A percentile compares a stretch with the other conserved stretches of the same genome.
Evolutionary conservation across 495 filamentous ascomycete genomes (phyloP).

Genomic region (Paragyromitra xinjiangensis): DNA sequence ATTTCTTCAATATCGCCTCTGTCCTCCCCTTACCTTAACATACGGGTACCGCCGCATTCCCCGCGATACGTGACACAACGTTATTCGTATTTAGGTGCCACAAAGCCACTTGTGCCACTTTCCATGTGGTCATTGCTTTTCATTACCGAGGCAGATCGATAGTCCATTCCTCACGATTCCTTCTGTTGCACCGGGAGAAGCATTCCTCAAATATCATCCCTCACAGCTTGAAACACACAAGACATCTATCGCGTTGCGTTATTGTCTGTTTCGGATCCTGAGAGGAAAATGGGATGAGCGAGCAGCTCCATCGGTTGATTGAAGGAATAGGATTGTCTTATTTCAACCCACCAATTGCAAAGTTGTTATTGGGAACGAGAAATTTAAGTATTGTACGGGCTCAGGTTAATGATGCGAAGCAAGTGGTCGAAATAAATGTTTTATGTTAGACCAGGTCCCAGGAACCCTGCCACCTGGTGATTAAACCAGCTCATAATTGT

Average conservation of each 20-base stretch:
- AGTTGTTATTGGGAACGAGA: not conserved
- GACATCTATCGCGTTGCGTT: constrained; percentile 11
- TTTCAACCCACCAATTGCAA: not conserved
- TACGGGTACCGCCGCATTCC: constrained; percentile 12
- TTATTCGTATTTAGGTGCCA: not conserved
- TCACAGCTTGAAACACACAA: constrained; percentile 8
- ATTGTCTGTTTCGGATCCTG: not conserved
- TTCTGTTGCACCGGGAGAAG: constrained; percentile 17
- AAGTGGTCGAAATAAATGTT: not conserved
- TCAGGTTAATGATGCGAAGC: not conserved
- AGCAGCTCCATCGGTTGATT: not conserved
- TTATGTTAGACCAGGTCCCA: not conserved
- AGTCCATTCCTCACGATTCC: not conserved
- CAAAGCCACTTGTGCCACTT: not conserved
- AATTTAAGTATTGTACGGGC: not conserved
- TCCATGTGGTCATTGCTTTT: constrained; percentile 8
- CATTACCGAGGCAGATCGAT: constrained; percentile 18
- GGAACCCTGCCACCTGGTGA: no score
- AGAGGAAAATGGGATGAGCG: not conserved
- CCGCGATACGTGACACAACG: constrained; percentile 29
- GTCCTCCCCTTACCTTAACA: constrained; percentile 29
- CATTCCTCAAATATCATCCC: constrained; percentile 23
- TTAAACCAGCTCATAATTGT: no score
- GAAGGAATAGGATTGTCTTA: not conserved
- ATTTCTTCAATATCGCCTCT: not conserved